A percentile compares a stretch with the other conserved stretches of the same genome.
These are phyloP conservation scores for Stevia rebaudiana DNA, from an alignment of 140 eudicot genomes.

Conservation along the genomic window DNA sequence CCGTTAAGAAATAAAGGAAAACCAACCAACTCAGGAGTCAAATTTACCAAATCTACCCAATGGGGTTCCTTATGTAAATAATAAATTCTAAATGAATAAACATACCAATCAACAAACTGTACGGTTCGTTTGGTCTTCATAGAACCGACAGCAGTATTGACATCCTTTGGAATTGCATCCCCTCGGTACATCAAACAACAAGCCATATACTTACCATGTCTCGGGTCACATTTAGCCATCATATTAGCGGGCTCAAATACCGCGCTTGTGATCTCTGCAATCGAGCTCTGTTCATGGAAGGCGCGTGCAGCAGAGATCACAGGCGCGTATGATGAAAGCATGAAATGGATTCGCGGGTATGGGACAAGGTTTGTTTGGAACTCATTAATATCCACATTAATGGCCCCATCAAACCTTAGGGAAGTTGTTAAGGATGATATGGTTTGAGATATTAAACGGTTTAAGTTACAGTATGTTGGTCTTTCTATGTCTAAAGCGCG, in stretches of 20 bases:
- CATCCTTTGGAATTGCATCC: conserved; percentile 78
- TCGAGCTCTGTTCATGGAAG: conserved; percentile 64
- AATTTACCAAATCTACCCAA: not conserved
- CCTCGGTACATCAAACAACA: conserved; percentile 82
- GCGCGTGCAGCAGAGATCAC: conserved; percentile 70
- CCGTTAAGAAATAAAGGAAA: not conserved
- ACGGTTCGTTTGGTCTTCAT: conserved; percentile 68
- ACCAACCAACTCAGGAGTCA: not conserved
- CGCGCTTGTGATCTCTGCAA: conserved; percentile 67
- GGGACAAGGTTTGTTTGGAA: conserved; percentile 81
- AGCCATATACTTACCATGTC: conserved; percentile 84
- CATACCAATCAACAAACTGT: conserved; percentile 80
- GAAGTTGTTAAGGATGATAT: conserved; percentile 75
- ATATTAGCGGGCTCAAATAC: conserved; percentile 78
- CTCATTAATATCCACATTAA: conserved; percentile 68
- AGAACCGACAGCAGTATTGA: conserved; percentile 61
- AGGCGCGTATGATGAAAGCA: conserved; percentile 86
- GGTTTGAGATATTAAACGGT: conserved; percentile 67
- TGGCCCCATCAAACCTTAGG: conserved; percentile 76
- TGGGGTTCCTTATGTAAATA: not conserved
- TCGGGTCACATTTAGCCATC: conserved; percentile 87
- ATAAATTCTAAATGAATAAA: not conserved
- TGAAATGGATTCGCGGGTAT: conserved; percentile 75
- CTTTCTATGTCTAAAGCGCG: conserved; percentile 65
- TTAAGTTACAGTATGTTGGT: conserved; percentile 68